Evolutionary conservation across 805 yeast species (phyloP), one percentile per base, ranked within the genome.

Genomic region (Metschnikowia proteae): DNA sequence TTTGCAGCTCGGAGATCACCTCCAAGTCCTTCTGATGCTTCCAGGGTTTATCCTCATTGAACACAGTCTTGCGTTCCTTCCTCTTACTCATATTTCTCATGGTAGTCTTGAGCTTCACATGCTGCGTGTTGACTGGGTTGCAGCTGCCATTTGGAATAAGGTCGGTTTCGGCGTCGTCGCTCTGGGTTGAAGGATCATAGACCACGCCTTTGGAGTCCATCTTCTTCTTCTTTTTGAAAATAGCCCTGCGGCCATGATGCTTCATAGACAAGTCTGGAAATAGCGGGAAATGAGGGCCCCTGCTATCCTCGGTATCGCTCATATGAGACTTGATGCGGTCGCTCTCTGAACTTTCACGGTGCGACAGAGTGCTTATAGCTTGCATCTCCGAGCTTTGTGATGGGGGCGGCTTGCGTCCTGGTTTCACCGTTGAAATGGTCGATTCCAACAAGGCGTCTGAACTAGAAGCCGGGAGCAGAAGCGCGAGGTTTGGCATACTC

Each of bases 11-110:
- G 0, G 81, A 72, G 13, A 82, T 70, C 60, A 58, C 70, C 60
- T 59, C 60, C 4, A 82, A 72, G 51, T 81, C 86, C 29, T 72
- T 73, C 65, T 89, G 97, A 59, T 88, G 83, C 59, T 91, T 90
- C 97, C 97, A 90, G 0, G 98, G 98, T 65, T 90, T 89, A 51
- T 86, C 88, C 59, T 86, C 96, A 61, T 91, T 85, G 65, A 91
- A 90, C 27, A 65, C 64, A 13, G 71, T 60, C 48, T 70, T 70
- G 48, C 68, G 64, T 29, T 66, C 71, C 51, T 73, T 75, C 43
- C 63, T 52, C 46, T 65, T 70, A 59, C 65, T 64, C 35, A 66
- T 69, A 57, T 73, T 71, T 30, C 84, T 63, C 74, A 80, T 69
- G 4, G 84, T 80, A 4, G 81, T 75, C 47, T 71, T 74, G 55